phyloP scores from a whole-genome alignment of 306 rosid genomes.

The Hippophae tibetana region DNA sequence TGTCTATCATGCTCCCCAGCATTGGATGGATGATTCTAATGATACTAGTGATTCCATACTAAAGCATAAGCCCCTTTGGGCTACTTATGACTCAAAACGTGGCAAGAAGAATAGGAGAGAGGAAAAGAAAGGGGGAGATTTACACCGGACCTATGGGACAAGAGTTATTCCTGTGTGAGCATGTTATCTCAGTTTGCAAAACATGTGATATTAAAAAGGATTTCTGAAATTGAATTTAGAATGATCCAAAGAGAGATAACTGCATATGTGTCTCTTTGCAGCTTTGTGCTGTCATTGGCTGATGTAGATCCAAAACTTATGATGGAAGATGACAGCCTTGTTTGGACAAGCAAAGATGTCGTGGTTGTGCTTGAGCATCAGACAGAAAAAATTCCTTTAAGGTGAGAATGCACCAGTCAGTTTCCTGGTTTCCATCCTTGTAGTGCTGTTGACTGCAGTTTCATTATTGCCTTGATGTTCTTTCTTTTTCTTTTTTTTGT shows the following conservation, averaged over 20 bases:
- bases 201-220: background rate
- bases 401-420: background rate
- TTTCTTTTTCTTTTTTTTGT: background rate
- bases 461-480: background rate
- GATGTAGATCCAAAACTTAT: slow-evolving; percentile 81
- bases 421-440: background rate
- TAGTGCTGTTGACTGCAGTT: background rate
- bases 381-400: slow-evolving; percentile 64
- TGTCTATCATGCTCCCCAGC: slow-evolving; percentile 24
- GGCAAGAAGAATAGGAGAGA: slow-evolving; percentile 45
- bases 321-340: slow-evolving; percentile 96
- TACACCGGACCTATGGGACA: slow-evolving; percentile 85
- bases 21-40: slow-evolving; percentile 66
- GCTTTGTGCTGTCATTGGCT: slow-evolving; percentile 89
- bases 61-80: slow-evolving; percentile 96
- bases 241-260: background rate
- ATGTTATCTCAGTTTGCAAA: too few species aligned
- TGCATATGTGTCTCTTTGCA: slow-evolving; percentile 24
- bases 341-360: slow-evolving; percentile 88
- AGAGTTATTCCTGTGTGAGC: slow-evolving; percentile 76
- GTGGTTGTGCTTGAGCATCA: slow-evolving; percentile 96
- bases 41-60: slow-evolving; percentile 64
- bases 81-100: slow-evolving; percentile 54
- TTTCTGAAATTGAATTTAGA: slow-evolving; percentile 1
- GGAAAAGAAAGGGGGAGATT: slow-evolving; percentile 62